phyloP scores from a whole-genome alignment of 2,329 filamentous ascomycete genomes.

The Alternaria sp. region DNA sequence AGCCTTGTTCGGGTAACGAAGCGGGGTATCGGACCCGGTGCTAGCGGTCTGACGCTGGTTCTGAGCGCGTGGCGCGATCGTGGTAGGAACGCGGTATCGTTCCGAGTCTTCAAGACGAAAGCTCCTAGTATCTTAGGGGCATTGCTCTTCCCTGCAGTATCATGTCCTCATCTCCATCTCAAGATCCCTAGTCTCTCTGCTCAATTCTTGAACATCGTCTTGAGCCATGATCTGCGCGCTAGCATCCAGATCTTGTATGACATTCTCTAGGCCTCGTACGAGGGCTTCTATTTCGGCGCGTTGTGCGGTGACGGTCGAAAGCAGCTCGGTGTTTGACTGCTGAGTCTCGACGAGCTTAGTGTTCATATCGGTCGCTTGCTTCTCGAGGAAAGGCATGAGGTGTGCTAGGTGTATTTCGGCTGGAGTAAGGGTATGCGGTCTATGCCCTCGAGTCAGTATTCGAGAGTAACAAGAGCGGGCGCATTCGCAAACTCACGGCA shows the following conservation, averaged over 20 bases:
- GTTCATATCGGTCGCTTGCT: slow-evolving; percentile 58
- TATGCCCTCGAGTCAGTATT: slow-evolving; percentile 28
- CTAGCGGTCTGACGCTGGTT: neutral
- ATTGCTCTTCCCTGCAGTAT: neutral
- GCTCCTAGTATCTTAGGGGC: neutral
- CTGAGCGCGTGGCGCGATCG: neutral
- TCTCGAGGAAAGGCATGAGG: slow-evolving; percentile 61
- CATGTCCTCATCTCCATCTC: slow-evolving; percentile 47
- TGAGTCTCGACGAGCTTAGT: slow-evolving; percentile 58
- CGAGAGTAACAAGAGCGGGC: neutral
- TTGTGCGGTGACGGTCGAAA: slow-evolving; percentile 60
- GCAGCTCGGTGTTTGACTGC: slow-evolving; percentile 59
- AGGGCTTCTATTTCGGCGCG: slow-evolving; percentile 63
- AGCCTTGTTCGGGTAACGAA: neutral
- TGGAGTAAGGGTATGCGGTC: slow-evolving; percentile 65
- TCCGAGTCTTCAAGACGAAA: neutral
- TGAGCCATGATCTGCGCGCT: slow-evolving; percentile 51
- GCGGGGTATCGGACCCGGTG: neutral
- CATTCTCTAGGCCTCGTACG: slow-evolving; percentile 60
- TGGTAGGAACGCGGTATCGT: neutral
- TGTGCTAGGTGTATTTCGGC: slow-evolving; percentile 65
- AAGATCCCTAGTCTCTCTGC: slow-evolving; percentile 42
- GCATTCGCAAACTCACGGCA: slow-evolving; percentile 53
- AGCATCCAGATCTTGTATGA: slow-evolving; percentile 64
- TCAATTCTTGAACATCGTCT: slow-evolving; percentile 45